Conservation (phyloP, 495 filamentous ascomycete species). For the Annulohypoxylon maeteangense region DNA sequence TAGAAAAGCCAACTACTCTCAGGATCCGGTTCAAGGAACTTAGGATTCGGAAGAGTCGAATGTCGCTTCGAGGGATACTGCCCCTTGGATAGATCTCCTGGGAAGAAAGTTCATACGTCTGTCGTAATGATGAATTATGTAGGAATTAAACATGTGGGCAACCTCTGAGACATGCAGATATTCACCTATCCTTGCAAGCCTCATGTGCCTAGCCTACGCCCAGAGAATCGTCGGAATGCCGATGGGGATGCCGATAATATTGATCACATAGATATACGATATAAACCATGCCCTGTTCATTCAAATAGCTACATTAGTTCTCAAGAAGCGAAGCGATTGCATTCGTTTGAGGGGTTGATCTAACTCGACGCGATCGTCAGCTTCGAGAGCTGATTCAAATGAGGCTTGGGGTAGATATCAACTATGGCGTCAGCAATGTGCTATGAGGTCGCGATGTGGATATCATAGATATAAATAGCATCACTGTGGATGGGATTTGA, state of each 20-base stretch:
- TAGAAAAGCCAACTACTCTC: no score
- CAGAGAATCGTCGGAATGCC: background rate
- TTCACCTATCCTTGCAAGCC: no score
- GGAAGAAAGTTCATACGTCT: no score
- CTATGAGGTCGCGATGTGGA: background rate
- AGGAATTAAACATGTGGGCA: no score
- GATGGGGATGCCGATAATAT: background rate
- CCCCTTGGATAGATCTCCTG: no score
- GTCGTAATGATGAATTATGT: no score
- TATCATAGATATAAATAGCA: slow-evolving; percentile 6
- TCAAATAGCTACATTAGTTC: background rate
- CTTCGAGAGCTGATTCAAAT: background rate
- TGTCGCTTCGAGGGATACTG: no score
- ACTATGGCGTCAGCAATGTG: slow-evolving; percentile 24
- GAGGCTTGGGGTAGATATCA: background rate
- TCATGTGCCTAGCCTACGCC: no score
- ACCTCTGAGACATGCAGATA: no score
- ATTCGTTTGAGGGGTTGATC: background rate
- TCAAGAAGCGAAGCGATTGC: background rate
- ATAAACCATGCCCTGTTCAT: background rate
- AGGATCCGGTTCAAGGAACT: no score
- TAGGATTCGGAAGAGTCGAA: no score
- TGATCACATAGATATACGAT: background rate
- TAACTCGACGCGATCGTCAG: background rate
- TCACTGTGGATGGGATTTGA: background rate